Base-by-base conservation (phyloP, 139 green algal species). In the Coelastrella sp. region DNA sequence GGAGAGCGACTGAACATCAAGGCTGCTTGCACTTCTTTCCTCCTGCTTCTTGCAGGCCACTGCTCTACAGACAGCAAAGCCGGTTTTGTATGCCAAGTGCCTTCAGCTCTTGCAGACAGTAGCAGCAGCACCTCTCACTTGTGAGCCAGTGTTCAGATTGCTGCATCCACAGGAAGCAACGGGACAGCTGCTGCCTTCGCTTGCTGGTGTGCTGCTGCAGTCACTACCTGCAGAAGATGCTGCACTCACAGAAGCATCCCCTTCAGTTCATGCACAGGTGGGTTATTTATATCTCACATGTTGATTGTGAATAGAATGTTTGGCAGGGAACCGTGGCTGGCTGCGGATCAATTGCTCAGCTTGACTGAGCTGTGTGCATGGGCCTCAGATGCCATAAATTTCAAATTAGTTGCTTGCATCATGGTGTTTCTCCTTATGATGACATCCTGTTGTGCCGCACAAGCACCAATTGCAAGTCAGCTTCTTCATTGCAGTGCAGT, bases 61-160 rank as follows among this genome's bases (percentile, higher is more conserved):
- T 9, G 78, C 51, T 83, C 87, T 90, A 37, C 57, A 87, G 2
- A 25, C 30, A 0, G 32, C 38, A 23, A 86, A 84, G 40, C 91
- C 90, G 0, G 50, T 59, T 0, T 71, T 96, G 25, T 94, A 90
- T 37, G 93, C 94, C 66, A 85, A 94, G 68, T 74, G 73, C 84
- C 71, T 95, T 51, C 81, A 94, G 88, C 59, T 96, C 63, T 35
- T 96, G 38, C 91, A 92, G 48, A 32, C 66, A 2, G 63, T 96
- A 41, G 80, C 89, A 37, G 84, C 73, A 45, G 59, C 34, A 4
- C 68, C 72, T 3, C 83, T 83, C 0, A 87, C 83, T 13, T 75
- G 53, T 41, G 83, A 79, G 40, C 59, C 83, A 6, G 48, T 79
- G 21, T 67, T 71, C 66, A 66, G 66, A 19, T 41, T 86, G 66